These are phyloP conservation scores for Lantana camara DNA, from an alignment of 257 asterid genomes.

Conservation along the genomic window DNA sequence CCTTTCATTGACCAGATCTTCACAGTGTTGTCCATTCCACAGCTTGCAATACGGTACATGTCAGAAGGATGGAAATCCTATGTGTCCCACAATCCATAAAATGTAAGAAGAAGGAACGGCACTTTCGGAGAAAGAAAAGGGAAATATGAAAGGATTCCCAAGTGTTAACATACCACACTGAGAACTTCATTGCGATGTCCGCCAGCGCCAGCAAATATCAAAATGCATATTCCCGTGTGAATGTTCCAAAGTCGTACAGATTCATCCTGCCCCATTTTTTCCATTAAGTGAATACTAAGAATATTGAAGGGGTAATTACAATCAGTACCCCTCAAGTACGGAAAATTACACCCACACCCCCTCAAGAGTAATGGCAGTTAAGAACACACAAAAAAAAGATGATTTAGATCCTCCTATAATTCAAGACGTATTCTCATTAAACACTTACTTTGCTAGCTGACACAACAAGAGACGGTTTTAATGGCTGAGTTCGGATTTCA, in stretches of 20 bases:
- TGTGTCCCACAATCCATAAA: slow-evolving; percentile 25
- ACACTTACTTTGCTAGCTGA: slow-evolving; percentile 92
- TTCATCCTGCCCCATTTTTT: slow-evolving; percentile 70
- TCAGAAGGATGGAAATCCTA: slow-evolving; percentile 99
- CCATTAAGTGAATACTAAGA: slow-evolving; percentile 23
- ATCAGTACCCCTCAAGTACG: no score
- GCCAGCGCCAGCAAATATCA: slow-evolving; percentile 99
- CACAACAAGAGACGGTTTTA: slow-evolving; percentile 88
- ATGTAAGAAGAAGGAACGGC: slow-evolving; percentile 20
- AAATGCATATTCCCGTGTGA: slow-evolving; percentile 96
- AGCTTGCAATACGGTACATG: slow-evolving; percentile 87
- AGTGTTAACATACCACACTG: slow-evolving; percentile 71
- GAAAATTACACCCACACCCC: no score
- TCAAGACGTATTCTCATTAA: neutral
- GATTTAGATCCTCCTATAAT: neutral
- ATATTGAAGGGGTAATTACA: no score
- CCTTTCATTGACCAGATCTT: slow-evolving; percentile 99
- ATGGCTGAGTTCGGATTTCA: slow-evolving; percentile 86
- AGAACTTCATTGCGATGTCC: slow-evolving; percentile 99
- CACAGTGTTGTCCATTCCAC: slow-evolving; percentile 99
- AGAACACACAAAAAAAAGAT: no score
- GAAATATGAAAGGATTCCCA: neutral
- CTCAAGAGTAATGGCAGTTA: no score
- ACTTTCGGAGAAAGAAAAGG: neutral
- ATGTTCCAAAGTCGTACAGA: slow-evolving; percentile 98